These are phyloP conservation scores for Leccinum arenicola DNA, from an alignment of 768 basidiomycete species.

Conservation along the genomic window DNA sequence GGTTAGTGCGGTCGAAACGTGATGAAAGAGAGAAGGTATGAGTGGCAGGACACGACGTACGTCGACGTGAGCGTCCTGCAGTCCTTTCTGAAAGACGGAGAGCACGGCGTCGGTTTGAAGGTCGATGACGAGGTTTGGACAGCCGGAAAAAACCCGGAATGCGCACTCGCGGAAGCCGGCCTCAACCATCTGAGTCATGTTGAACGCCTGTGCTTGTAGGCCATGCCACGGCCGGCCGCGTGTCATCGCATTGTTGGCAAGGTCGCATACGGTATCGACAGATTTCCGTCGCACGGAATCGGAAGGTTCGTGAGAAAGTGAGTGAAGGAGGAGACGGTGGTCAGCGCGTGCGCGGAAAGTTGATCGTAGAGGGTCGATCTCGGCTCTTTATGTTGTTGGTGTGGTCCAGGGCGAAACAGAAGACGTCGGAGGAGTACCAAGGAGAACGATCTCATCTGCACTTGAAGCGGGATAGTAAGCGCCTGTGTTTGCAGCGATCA, in stretches of 20 bases:
- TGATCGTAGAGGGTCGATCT: slow-evolving; percentile 76
- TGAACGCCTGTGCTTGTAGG: slow-evolving; percentile 68
- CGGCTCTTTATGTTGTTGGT: slow-evolving; percentile 33
- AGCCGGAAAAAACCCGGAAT: slow-evolving; percentile 69
- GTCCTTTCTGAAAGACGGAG: slow-evolving; percentile 60
- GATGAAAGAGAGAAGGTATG: not conserved
- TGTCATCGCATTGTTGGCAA: slow-evolving; percentile 71
- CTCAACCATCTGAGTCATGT: slow-evolving; percentile 45
- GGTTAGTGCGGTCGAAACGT: not conserved
- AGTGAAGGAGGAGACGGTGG: slow-evolving; percentile 65
- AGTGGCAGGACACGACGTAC: slow-evolving; percentile 35
- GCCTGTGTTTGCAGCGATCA: not conserved
- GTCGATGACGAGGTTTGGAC: slow-evolving; percentile 75
- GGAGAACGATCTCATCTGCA: slow-evolving; percentile 82
- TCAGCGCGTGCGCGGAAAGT: slow-evolving; percentile 61
- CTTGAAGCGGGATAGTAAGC: slow-evolving; percentile 13
- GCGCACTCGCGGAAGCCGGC: slow-evolving; percentile 54
- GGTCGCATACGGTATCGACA: slow-evolving; percentile 73
- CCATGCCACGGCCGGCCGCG: slow-evolving; percentile 82
- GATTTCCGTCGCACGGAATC: slow-evolving; percentile 63
- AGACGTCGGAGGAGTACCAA: slow-evolving; percentile 77
- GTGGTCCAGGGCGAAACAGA: slow-evolving; percentile 60
- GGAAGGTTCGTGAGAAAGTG: slow-evolving; percentile 59
- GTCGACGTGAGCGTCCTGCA: slow-evolving; percentile 65
- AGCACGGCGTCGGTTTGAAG: slow-evolving; percentile 70